A percentile compares a stretch with the other conserved stretches of the same genome.
phyloP scores from a whole-genome alignment of 805 yeast species.

The Lachancea fermentati region DNA sequence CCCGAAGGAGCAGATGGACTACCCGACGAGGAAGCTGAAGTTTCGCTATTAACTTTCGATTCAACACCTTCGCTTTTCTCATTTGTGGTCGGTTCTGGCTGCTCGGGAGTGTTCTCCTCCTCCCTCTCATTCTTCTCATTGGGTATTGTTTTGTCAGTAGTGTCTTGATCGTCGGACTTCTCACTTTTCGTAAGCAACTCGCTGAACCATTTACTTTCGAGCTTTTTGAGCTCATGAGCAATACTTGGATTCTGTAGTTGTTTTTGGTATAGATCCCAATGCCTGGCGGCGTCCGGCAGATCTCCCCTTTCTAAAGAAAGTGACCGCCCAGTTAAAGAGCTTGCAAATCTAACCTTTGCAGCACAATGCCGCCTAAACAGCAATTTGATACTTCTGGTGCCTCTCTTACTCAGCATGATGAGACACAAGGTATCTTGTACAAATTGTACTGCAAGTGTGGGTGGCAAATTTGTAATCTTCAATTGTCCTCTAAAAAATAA shows the following conservation, averaged over 20 bases:
- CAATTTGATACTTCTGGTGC: slow-evolving; percentile 11
- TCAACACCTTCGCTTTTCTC: slow-evolving; percentile 2
- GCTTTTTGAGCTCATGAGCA: slow-evolving; percentile 15
- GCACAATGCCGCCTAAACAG: slow-evolving; percentile 7
- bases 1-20: neutral
- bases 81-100: slow-evolving; percentile 4
- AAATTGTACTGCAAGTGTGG: neutral
- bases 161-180: slow-evolving; percentile 9
- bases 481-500: neutral
- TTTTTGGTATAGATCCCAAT: slow-evolving; percentile 16
- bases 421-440: neutral
- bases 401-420: slow-evolving; percentile 9
- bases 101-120: slow-evolving; percentile 11
- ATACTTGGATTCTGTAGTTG: slow-evolving; percentile 10
- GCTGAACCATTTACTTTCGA: slow-evolving; percentile 17
- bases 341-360: slow-evolving; percentile 10
- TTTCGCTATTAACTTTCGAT: slow-evolving; percentile 14
- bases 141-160: slow-evolving; percentile 15
- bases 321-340: slow-evolving; percentile 6
- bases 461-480: neutral
- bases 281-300: slow-evolving; percentile 7
- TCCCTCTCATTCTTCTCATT: slow-evolving; percentile 15
- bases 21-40: slow-evolving; percentile 13
- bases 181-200: slow-evolving; percentile 9
- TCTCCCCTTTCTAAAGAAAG: slow-evolving; percentile 1